Evolutionary conservation across 2,329 filamentous ascomycete species (phyloP).

Genomic region (Zasmidium angulare): DNA sequence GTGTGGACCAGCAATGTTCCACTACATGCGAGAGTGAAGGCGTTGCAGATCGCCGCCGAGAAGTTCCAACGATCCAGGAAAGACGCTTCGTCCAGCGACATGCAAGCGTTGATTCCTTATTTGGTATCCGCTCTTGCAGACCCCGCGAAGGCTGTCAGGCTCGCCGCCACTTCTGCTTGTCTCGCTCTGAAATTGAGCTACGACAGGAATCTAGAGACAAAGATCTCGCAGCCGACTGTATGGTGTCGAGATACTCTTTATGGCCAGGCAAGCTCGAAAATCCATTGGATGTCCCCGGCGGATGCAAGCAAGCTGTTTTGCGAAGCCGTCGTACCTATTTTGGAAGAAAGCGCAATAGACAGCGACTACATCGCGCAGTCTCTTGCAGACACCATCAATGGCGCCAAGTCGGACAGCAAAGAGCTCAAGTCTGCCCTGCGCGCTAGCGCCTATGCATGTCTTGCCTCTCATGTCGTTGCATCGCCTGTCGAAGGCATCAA

Average conservation of each 20-base stretch:
- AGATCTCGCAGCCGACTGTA: slow-evolving; percentile 7
- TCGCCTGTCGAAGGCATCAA: slow-evolving; percentile 72
- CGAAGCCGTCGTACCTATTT: slow-evolving; percentile 66
- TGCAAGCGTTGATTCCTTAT: slow-evolving; percentile 83
- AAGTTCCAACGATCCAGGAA: slow-evolving; percentile 12
- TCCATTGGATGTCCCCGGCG: slow-evolving; percentile 60
- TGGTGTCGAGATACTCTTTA: slow-evolving; percentile 68
- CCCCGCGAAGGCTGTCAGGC: slow-evolving; percentile 56
- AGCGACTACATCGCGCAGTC: slow-evolving; percentile 66
- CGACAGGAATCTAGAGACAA: slow-evolving; percentile 11
- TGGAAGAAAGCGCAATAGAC: slow-evolving; percentile 88
- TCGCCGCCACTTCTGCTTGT: slow-evolving; percentile 41
- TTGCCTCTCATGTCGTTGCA: slow-evolving; percentile 69
- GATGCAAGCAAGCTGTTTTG: slow-evolving; percentile 63
- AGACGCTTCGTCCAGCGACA: slow-evolving; percentile 41
- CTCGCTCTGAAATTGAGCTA: slow-evolving; percentile 14
- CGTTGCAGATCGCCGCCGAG: slow-evolving; percentile 16
- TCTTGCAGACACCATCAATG: slow-evolving; percentile 60
- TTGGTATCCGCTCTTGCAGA: slow-evolving; percentile 58
- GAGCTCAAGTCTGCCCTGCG: slow-evolving; percentile 63
- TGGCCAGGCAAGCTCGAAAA: slow-evolving; percentile 49
- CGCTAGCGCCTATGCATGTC: slow-evolving; percentile 65
- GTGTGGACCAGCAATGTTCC: slow-evolving; percentile 18
- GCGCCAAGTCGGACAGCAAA: slow-evolving; percentile 21
- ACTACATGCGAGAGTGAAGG: slow-evolving; percentile 15